A percentile compares a stretch with the other conserved stretches of the same genome.
Conservation (phyloP, 192 early-diverging fungal genomes). For the Jimgerdemannia lactiflua region DNA sequence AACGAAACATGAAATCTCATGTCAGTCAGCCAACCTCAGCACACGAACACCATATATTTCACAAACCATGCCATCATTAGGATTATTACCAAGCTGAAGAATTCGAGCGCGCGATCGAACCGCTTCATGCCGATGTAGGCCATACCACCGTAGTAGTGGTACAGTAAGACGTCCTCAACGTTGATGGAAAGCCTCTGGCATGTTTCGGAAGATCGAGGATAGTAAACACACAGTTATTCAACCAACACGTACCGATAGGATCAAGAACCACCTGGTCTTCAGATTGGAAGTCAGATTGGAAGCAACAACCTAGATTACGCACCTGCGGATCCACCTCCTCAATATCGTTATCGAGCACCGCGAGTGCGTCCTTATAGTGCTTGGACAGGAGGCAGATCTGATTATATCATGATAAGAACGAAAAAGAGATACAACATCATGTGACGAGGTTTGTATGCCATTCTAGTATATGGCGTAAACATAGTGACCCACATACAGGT, state of each 20-base stretch:
- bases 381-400: slow-evolving; percentile 47
- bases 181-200: slow-evolving; percentile 10
- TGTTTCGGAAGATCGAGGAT: not conserved
- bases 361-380: slow-evolving; percentile 43
- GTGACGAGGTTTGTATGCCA: no score
- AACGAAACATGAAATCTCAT: no score
- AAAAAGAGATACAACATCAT: not conserved
- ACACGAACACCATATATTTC: no score
- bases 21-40: no score
- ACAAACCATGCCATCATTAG: not conserved
- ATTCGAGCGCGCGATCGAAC: slow-evolving; percentile 59
- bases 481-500: no score
- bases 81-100: slow-evolving; percentile 49
- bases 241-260: not conserved
- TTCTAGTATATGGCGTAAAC: no score
- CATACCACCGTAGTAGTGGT: slow-evolving; percentile 80
- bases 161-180: slow-evolving; percentile 63
- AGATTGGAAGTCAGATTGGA: no score
- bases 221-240: not conserved
- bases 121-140: slow-evolving; percentile 65
- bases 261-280: not conserved
- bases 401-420: not conserved
- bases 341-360: slow-evolving; percentile 48
- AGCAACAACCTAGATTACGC: not conserved
- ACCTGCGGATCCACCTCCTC: slow-evolving; percentile 45